phyloP scores from a whole-genome alignment of 2,329 filamentous ascomycete genomes.

The Beauveria sp. region DNA sequence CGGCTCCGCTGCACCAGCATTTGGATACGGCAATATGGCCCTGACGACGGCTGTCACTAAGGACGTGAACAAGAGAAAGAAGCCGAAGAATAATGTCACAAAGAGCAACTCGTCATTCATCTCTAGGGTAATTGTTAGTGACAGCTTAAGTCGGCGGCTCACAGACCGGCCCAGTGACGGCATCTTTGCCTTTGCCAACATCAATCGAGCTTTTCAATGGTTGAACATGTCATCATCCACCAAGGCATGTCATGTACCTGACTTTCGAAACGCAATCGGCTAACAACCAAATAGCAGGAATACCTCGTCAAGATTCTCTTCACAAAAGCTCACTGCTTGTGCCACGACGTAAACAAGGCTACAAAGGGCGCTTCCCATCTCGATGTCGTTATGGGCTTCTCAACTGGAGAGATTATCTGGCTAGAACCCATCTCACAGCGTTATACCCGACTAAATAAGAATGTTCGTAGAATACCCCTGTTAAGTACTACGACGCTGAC shows the following conservation, averaged over 20 bases:
- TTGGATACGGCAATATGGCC: slow-evolving; percentile 79
- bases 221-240: slow-evolving; percentile 72
- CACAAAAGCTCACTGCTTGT: slow-evolving; percentile 90
- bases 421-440: slow-evolving; percentile 96
- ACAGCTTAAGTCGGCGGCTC: slow-evolving; percentile 69
- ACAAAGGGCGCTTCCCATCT: slow-evolving; percentile 77
- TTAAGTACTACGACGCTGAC: slow-evolving; percentile 1
- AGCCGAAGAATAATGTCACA: slow-evolving; percentile 96
- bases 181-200: slow-evolving; percentile 86
- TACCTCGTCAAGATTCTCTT: slow-evolving; percentile 94
- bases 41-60: slow-evolving; percentile 57
- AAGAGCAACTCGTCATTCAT: slow-evolving; percentile 99
- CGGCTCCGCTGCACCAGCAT: slow-evolving; percentile 52
- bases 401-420: slow-evolving; percentile 95
- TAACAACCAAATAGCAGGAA: slow-evolving; percentile 52
- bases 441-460: slow-evolving; percentile 94
- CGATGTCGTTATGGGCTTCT: slow-evolving; percentile 92
- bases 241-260: slow-evolving; percentile 42
- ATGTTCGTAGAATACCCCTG: slow-evolving; percentile 43
- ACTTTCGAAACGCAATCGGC: no score
- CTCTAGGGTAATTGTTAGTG: slow-evolving; percentile 89
- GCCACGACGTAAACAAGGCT: slow-evolving; percentile 80
- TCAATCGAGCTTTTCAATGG: slow-evolving; percentile 95
- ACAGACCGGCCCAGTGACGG: slow-evolving; percentile 72
- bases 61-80: slow-evolving; percentile 72